These are phyloP conservation scores for Pilobolus umbonatus DNA, from an alignment of 192 early-diverging fungal genomes.

Conservation along the genomic window DNA sequence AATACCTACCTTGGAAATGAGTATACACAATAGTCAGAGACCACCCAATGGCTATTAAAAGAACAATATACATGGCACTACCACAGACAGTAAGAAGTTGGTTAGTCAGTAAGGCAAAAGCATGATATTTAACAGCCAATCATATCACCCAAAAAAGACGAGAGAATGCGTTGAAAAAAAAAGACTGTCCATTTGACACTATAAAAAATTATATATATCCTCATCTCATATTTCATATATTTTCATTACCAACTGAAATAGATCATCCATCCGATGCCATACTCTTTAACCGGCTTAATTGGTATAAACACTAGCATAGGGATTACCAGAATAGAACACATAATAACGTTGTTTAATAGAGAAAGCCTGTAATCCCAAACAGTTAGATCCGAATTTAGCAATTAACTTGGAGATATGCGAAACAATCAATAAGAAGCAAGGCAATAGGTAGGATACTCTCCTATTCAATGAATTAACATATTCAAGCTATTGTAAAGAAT, in stretches of 20 bases:
- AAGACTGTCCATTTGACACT: too few relatives aligned
- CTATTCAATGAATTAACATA: neutral
- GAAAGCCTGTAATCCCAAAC: slow-evolving; percentile 70
- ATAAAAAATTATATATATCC: too few relatives aligned
- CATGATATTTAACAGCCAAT: too few relatives aligned
- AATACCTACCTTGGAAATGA: too few relatives aligned
- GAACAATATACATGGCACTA: too few relatives aligned
- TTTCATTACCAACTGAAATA: slow-evolving; percentile 1
- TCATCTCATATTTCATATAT: too few relatives aligned
- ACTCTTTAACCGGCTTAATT: slow-evolving; percentile 2
- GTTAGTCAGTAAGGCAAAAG: too few relatives aligned
- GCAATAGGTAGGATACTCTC: slow-evolving; percentile 60
- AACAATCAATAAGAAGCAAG: slow-evolving; percentile 86
- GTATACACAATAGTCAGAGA: too few relatives aligned
- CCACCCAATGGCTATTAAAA: too few relatives aligned
- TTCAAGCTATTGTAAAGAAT: neutral
- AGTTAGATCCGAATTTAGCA: slow-evolving; percentile 71
- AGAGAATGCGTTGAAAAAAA: too few relatives aligned
- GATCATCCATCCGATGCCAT: neutral
- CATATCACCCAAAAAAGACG: too few relatives aligned
- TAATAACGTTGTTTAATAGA: slow-evolving; percentile 42
- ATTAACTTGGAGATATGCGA: slow-evolving; percentile 96
- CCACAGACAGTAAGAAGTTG: too few relatives aligned
- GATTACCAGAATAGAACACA: neutral
- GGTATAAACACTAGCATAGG: neutral